phyloP scores from a whole-genome alignment of 805 yeast genomes.

The Barnettozyma californica region DNA sequence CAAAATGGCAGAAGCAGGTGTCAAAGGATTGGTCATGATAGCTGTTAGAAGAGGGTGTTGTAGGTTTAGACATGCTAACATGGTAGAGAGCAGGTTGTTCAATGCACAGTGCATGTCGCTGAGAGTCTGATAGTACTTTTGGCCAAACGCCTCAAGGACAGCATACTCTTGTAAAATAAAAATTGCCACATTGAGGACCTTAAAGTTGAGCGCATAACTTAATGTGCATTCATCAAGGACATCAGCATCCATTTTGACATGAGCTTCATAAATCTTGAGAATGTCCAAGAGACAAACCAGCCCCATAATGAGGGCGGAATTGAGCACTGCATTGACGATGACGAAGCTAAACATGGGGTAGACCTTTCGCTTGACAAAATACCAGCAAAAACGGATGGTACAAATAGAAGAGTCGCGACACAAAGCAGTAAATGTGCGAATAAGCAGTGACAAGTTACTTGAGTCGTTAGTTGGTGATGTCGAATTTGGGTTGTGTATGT shows the following conservation, averaged over 20 bases:
- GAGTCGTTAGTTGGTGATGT: background rate
- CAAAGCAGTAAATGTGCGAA: conserved; percentile 22
- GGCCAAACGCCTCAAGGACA: background rate
- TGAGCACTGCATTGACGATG: conserved; percentile 24
- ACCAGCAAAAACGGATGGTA: conserved; percentile 24
- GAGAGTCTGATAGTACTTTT: background rate
- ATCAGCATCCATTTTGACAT: background rate
- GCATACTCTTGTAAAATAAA: background rate
- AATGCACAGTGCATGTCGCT: background rate
- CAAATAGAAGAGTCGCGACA: conserved; percentile 28
- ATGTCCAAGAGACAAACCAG: conserved; percentile 17
- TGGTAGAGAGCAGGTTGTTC: background rate
- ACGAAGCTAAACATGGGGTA: conserved; percentile 28
- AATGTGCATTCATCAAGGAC: background rate
- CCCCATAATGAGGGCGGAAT: conserved; percentile 28
- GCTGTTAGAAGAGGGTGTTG: background rate
- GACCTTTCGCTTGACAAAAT: conserved; percentile 11
- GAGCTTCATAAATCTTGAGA: background rate
- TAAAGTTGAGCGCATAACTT: background rate
- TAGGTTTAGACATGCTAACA: background rate
- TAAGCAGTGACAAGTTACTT: background rate
- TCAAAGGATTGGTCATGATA: background rate
- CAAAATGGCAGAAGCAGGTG: background rate
- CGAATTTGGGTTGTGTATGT: background rate
- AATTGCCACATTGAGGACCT: background rate